phyloP scores from a whole-genome alignment of 768 basidiomycete genomes.

The Atractiella rhizophila region DNA sequence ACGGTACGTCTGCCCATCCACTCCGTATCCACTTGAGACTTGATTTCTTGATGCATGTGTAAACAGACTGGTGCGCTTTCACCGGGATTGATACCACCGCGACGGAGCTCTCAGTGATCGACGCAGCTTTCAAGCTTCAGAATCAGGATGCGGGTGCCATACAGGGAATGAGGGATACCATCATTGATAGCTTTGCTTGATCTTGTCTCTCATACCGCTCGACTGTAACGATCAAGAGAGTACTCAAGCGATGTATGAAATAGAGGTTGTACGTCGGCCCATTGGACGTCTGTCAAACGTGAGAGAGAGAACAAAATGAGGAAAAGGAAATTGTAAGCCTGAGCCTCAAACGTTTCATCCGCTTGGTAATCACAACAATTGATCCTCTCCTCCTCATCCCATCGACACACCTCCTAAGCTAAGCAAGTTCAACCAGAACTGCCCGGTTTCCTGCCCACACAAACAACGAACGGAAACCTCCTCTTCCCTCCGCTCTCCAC shows the following conservation, averaged over 20 bases:
- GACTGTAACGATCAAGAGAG: too few relatives aligned
- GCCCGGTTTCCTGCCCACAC: not conserved
- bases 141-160: slow-evolving; percentile 60
- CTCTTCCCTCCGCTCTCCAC: not conserved
- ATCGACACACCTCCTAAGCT: too few relatives aligned
- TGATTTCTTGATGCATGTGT: not conserved
- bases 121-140: slow-evolving; percentile 74
- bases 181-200: slow-evolving; percentile 80
- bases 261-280: too few relatives aligned
- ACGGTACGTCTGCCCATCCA: slow-evolving; percentile 26
- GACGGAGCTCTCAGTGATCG: slow-evolving; percentile 92
- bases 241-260: too few relatives aligned
- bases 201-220: not conserved
- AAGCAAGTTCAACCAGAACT: too few relatives aligned
- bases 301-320: too few relatives aligned
- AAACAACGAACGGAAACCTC: not conserved
- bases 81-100: slow-evolving; percentile 99
- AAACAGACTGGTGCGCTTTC: slow-evolving; percentile 77
- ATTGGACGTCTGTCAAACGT: too few relatives aligned
- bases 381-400: too few relatives aligned
- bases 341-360: too few relatives aligned
- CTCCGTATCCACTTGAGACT: not conserved
- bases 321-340: too few relatives aligned
- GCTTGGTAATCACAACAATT: too few relatives aligned
- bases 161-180: slow-evolving; percentile 68